A percentile compares a stretch with the other conserved stretches of the same genome.
Evolutionary conservation across 2,329 filamentous ascomycete species (phyloP).

Genomic region (Ploettnerulaceae sp.): DNA sequence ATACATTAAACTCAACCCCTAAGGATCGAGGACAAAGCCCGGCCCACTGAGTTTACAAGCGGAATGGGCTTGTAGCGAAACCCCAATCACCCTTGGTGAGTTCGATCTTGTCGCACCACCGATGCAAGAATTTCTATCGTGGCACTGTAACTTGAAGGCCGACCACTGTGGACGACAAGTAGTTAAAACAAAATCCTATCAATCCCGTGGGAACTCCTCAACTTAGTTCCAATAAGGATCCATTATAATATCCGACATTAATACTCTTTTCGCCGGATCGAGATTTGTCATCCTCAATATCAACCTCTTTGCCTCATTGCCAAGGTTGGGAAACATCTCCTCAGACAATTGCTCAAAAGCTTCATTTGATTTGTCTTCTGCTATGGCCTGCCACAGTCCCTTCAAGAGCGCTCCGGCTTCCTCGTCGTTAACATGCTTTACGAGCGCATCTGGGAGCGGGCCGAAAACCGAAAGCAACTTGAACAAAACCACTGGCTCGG

Average conservation of each 20-base stretch:
- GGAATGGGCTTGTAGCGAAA: too few species aligned
- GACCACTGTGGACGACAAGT: too few species aligned
- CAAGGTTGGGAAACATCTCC: slow-evolving; percentile 31
- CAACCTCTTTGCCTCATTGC: slow-evolving; percentile 30
- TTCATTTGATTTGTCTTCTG: slow-evolving; percentile 22
- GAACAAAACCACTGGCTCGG: slow-evolving; percentile 29
- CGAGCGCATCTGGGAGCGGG: slow-evolving; percentile 28
- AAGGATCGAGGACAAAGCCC: too few species aligned
- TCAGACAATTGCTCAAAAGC: slow-evolving; percentile 30
- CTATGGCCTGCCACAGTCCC: slow-evolving; percentile 19
- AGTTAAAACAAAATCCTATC: too few species aligned
- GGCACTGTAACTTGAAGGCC: too few species aligned
- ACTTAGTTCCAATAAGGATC: slow-evolving; percentile 13
- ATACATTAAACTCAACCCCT: too few species aligned
- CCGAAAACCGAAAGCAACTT: slow-evolving; percentile 32
- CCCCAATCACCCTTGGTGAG: too few species aligned
- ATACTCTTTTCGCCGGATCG: slow-evolving; percentile 30
- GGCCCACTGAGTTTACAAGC: too few species aligned
- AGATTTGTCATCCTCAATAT: slow-evolving; percentile 34
- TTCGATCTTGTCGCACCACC: too few species aligned
- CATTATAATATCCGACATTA: slow-evolving; percentile 13
- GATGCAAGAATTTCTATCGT: too few species aligned
- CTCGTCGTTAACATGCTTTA: slow-evolving; percentile 31
- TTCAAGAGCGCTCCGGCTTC: slow-evolving; percentile 24
- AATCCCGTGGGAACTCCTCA: background rate